A percentile compares a stretch with the other conserved stretches of the same genome.
These are phyloP conservation scores for Peronospora farinosa DNA, from an alignment of 352 stramenopile genomes.

Conservation along the genomic window DNA sequence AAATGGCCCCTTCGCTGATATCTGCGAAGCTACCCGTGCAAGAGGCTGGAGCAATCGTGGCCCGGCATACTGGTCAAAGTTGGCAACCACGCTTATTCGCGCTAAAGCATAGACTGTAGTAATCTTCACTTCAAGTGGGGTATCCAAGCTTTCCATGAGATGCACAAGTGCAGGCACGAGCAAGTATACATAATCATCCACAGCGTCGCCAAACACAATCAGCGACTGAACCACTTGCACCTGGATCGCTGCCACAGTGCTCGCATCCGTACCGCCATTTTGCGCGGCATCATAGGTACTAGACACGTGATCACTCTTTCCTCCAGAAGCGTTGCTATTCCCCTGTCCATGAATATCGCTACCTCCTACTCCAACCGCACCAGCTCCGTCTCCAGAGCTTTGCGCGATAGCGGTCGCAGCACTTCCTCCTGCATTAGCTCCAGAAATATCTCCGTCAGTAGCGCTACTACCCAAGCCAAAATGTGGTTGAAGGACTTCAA, in stretches of 20 bases:
- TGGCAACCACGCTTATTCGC: conserved; percentile 55
- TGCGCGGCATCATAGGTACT: conserved; percentile 31
- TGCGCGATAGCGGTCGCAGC: conserved; percentile 14
- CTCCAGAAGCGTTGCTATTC: conserved; percentile 6
- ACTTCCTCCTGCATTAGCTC: conserved; percentile 14
- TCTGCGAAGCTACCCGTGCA: conserved; percentile 66
- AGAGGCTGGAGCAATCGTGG: conserved; percentile 63
- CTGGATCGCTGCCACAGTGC: conserved; percentile 41
- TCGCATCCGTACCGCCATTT: conserved; percentile 18
- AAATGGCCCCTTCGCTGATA: conserved; percentile 63
- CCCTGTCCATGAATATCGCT: conserved; percentile 17
- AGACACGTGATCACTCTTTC: conserved; percentile 18
- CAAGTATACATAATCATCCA: conserved; percentile 93
- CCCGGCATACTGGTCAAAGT: conserved; percentile 76
- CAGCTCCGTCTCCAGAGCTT: conserved; percentile 12
- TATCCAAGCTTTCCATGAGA: conserved; percentile 89
- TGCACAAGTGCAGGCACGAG: conserved; percentile 90
- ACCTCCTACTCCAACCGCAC: conserved; percentile 11
- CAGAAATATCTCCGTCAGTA: conserved; percentile 30
- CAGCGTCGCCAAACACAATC: conserved; percentile 86
- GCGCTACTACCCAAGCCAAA: conserved; percentile 66
- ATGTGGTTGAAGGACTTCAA: conserved; percentile 79
- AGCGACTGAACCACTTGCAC: conserved; percentile 85
- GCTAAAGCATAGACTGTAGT: conserved; percentile 65
- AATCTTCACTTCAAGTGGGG: conserved; percentile 69